Percentiles rank a stretch among this genome's conserved stretches.
Evolutionary conservation across 768 basidiomycete genomes (phyloP).

Genomic region (Mrakia gelida): DNA sequence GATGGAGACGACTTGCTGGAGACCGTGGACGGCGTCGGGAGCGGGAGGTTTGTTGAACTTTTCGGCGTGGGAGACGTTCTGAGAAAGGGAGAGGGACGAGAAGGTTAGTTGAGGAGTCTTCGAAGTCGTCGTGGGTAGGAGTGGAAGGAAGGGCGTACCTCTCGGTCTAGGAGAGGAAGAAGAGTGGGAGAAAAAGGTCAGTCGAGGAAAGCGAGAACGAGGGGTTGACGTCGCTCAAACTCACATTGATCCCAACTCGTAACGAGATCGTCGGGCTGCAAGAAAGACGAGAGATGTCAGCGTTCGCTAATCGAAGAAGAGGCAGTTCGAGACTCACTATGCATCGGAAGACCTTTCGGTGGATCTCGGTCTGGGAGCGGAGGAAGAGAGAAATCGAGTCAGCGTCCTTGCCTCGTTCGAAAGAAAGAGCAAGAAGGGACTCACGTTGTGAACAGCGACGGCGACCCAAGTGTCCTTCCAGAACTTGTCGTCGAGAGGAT

Average conservation of each 20-base stretch:
- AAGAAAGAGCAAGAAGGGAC: conserved; percentile 40
- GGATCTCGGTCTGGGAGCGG: conserved; percentile 76
- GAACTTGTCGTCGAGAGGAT: conserved; percentile 80
- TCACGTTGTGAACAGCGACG: conserved; percentile 79
- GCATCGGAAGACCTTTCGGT: conserved; percentile 88
- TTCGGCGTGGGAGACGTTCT: conserved; percentile 40
- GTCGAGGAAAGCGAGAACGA: neutral
- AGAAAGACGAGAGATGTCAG: neutral
- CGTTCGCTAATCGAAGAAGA: neutral
- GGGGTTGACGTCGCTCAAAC: conserved; percentile 39
- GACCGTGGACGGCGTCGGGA: conserved; percentile 40
- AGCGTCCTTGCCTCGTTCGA: neutral
- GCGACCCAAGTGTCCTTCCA: conserved; percentile 89
- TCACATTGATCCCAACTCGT: conserved; percentile 94
- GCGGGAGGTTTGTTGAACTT: conserved; percentile 44
- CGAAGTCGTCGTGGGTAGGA: neutral
- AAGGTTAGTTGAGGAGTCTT: neutral
- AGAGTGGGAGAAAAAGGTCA: neutral
- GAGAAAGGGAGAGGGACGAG: neutral
- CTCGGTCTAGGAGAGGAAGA: neutral
- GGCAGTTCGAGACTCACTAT: conserved; percentile 45
- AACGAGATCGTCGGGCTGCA: conserved; percentile 75
- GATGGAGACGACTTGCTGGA: conserved; percentile 39
- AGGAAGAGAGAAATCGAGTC: neutral
- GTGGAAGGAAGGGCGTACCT: no score